A percentile compares a stretch with the other conserved stretches of the same genome.
Conservation (phyloP, 257 asterid genomes). For the Penstemon davidsonii region DNA sequence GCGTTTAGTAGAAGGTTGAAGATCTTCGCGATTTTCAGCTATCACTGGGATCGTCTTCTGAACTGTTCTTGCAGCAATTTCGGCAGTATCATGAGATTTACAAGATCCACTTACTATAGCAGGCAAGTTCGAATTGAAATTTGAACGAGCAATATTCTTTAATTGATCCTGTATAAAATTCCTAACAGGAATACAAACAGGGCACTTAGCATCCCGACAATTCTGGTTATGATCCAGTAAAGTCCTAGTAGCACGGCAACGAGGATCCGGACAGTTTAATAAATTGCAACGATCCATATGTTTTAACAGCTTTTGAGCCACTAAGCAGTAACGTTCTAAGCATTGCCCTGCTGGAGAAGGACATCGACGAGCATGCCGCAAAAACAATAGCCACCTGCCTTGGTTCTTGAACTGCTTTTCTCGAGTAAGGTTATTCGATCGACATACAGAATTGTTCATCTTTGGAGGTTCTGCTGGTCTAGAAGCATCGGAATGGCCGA, state of each 20-base stretch:
- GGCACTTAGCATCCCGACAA: conserved; percentile 73
- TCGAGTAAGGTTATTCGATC: conserved; percentile 52
- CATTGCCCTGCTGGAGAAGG: conserved; percentile 85
- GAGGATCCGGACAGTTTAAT: conserved; percentile 65
- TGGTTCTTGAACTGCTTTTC: conserved; percentile 73
- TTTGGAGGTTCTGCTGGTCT: conserved; percentile 52
- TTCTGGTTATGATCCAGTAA: conserved; percentile 58
- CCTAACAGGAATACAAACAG: conserved; percentile 88
- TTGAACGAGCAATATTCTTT: conserved; percentile 50
- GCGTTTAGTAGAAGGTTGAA: conserved; percentile 79
- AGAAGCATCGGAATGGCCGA: conserved; percentile 55
- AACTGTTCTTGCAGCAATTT: conserved; percentile 43
- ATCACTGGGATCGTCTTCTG: conserved; percentile 45
- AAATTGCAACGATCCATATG: conserved; percentile 71
- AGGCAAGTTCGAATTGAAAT: conserved; percentile 45
- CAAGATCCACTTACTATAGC: conserved; percentile 47
- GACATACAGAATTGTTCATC: conserved; percentile 36
- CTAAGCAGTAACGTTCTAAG: conserved; percentile 62
- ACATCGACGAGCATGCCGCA: conserved; percentile 92
- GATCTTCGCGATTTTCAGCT: conserved; percentile 58
- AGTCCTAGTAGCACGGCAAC: conserved; percentile 60
- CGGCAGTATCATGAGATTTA: conserved; percentile 50
- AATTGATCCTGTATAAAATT: conserved; percentile 55
- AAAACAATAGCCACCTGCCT: conserved; percentile 77
- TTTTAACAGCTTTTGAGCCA: conserved; percentile 63